Evolutionary conservation across 768 basidiomycete genomes (phyloP).

Genomic region (Hypsizygus marmoreus): DNA sequence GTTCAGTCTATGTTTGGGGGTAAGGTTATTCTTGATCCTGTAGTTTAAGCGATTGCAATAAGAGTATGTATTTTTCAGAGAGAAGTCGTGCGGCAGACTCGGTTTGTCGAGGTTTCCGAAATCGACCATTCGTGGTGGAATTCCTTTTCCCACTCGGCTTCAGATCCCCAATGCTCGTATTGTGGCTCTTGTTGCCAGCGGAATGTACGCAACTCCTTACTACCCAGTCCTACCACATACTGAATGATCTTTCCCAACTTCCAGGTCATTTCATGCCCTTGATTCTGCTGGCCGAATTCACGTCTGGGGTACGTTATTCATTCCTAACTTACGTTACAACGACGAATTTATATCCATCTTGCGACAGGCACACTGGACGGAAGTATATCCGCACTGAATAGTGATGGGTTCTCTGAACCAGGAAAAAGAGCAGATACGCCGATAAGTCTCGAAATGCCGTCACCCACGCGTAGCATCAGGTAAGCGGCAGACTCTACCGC

Average conservation of each 20-base stretch:
- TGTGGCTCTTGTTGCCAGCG: conserved; percentile 76
- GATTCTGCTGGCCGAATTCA: conserved; percentile 72
- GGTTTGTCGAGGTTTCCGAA: conserved; percentile 47
- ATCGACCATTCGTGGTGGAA: conserved; percentile 30
- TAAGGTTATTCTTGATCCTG: conserved; percentile 28
- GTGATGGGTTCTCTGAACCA: conserved; percentile 59
- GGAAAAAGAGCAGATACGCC: conserved; percentile 55
- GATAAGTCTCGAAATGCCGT: conserved; percentile 58
- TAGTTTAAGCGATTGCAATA: too few species aligned
- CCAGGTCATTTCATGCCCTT: conserved; percentile 85
- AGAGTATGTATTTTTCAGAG: conserved; percentile 39
- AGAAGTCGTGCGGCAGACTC: conserved; percentile 61
- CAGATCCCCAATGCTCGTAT: conserved; percentile 61
- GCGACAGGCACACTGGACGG: conserved; percentile 69
- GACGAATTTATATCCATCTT: conserved; percentile 8
- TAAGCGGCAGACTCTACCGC: conserved; percentile 23
- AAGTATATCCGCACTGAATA: conserved; percentile 33
- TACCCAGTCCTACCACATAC: conserved; percentile 1
- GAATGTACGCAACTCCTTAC: conserved; percentile 58
- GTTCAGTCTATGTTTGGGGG: conserved; percentile 53
- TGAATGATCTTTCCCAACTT: conserved; percentile 5
- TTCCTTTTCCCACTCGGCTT: conserved; percentile 69
- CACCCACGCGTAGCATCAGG: conserved; percentile 67
- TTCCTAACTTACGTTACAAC: not conserved
- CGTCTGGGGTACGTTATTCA: conserved; percentile 69